phyloP scores from a whole-genome alignment of 2,329 filamentous ascomycete species.

The Grosmannia huntii region DNA sequence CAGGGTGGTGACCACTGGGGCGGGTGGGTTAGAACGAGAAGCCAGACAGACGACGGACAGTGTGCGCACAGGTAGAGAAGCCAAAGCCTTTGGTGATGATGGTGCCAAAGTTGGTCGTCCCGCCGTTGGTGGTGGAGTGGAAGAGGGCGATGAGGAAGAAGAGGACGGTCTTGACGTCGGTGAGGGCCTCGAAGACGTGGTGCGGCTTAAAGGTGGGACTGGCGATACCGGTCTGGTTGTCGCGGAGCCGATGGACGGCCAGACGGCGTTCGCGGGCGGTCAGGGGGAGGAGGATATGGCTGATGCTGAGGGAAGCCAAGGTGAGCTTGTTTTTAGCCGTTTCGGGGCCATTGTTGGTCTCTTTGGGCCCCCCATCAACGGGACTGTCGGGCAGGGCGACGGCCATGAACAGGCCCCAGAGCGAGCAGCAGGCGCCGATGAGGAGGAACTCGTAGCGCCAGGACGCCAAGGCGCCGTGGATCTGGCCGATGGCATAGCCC shows the following conservation, averaged over 20 bases:
- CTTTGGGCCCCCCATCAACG: conserved; percentile 41
- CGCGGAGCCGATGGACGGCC: conserved; percentile 37
- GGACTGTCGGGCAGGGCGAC: conserved; percentile 45
- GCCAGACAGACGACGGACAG: no score
- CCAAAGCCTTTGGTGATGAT: background rate
- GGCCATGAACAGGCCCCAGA: conserved; percentile 43
- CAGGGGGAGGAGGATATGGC: conserved; percentile 19
- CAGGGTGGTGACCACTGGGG: background rate
- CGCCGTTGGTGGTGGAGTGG: background rate
- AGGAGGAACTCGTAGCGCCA: conserved; percentile 52
- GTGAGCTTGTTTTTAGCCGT: no score
- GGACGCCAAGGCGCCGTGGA: conserved; percentile 29
- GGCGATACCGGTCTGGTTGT: conserved; percentile 40
- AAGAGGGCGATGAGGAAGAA: conserved; percentile 27
- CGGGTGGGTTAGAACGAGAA: no score
- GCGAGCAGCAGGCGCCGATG: conserved; percentile 39
- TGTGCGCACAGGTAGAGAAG: background rate
- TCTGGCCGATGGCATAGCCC: conserved; percentile 47
- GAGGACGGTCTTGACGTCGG: conserved; percentile 46
- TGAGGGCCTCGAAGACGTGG: conserved; percentile 31
- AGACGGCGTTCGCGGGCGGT: conserved; percentile 40
- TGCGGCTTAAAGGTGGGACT: conserved; percentile 33
- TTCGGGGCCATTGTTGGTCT: no score
- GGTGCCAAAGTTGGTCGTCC: background rate
- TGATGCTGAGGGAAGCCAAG: no score